Percentiles rank a stretch among this genome's conserved stretches.
Conservation (phyloP, 768 basidiomycete genomes). For the Arthromyces matolae region DNA sequence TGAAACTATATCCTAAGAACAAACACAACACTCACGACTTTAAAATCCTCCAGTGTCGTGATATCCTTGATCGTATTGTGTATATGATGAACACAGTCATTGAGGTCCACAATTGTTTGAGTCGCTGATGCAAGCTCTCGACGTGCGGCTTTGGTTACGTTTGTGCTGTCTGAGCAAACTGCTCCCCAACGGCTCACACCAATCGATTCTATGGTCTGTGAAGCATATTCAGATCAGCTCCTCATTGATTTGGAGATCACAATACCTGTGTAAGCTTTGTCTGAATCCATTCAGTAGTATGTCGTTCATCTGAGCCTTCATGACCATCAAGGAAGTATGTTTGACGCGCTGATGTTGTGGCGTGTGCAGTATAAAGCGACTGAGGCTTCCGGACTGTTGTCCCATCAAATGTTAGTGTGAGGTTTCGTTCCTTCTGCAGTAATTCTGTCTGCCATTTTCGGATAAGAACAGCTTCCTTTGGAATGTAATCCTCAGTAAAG, state of each 20-base stretch:
- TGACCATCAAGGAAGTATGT: not conserved
- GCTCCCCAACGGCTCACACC: not conserved
- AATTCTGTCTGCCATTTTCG: no score
- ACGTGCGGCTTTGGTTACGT: not conserved
- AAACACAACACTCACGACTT: not conserved
- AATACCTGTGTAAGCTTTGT: not conserved
- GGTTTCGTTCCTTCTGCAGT: not conserved
- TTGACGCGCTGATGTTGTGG: not conserved
- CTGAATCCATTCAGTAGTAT: not conserved
- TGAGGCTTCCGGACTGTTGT: not conserved
- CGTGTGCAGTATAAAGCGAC: not conserved
- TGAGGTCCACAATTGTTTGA: not conserved
- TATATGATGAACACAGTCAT: not conserved
- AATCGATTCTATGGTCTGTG: not conserved
- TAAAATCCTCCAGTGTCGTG: not conserved
- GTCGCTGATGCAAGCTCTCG: not conserved
- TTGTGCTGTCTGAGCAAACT: not conserved
- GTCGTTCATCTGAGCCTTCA: not conserved
- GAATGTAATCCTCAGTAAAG: not conserved
- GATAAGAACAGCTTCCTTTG: not conserved
- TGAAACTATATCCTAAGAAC: not conserved
- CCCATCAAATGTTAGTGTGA: not conserved
- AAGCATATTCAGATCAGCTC: not conserved
- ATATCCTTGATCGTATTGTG: not conserved
- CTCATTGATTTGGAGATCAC: not conserved